Evolutionary conservation across 495 filamentous ascomycete genomes (phyloP).

Genomic region (Annulohypoxylon maeteangense): DNA sequence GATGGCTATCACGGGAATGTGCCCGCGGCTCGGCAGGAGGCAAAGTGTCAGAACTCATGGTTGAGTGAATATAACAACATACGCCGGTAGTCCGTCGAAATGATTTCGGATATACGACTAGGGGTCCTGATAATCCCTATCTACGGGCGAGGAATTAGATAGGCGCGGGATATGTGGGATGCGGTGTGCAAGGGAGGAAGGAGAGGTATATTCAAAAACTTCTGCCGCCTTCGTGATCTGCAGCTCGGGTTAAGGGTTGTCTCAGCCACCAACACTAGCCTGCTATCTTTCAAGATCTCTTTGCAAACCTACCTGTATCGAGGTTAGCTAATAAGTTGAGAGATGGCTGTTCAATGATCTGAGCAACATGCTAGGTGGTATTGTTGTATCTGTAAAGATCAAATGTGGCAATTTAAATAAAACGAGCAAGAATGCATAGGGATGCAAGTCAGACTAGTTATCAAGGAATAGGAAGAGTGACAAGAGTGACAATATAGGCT

Average conservation of each 20-base stretch:
- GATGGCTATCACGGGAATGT: slow-evolving; percentile 15
- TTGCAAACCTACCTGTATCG: not conserved
- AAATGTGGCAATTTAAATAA: not conserved
- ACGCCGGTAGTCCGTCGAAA: slow-evolving; percentile 2
- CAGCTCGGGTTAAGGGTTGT: slow-evolving; percentile 1
- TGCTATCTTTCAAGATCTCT: slow-evolving; percentile 4
- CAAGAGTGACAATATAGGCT: not conserved
- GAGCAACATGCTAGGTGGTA: not conserved
- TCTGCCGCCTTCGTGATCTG: not conserved
- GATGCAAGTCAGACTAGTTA: not conserved
- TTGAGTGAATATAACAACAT: slow-evolving; percentile 18
- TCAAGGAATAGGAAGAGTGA: slow-evolving; percentile 8
- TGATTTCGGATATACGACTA: slow-evolving; percentile 34
- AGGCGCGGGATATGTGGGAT: slow-evolving; percentile 17
- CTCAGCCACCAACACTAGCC: not conserved
- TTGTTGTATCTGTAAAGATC: not conserved
- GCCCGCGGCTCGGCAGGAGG: slow-evolving; percentile 13
- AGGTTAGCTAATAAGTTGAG: slow-evolving; percentile 4
- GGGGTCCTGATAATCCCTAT: slow-evolving; percentile 33
- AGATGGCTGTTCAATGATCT: not conserved
- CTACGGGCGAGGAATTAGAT: slow-evolving; percentile 32
- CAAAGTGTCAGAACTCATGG: slow-evolving; percentile 22
- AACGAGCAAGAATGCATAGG: not conserved
- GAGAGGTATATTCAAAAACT: slow-evolving; percentile 16
- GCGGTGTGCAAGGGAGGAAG: slow-evolving; percentile 19